phyloP scores from a whole-genome alignment of 768 basidiomycete genomes.

The Lactarius quietus region DNA sequence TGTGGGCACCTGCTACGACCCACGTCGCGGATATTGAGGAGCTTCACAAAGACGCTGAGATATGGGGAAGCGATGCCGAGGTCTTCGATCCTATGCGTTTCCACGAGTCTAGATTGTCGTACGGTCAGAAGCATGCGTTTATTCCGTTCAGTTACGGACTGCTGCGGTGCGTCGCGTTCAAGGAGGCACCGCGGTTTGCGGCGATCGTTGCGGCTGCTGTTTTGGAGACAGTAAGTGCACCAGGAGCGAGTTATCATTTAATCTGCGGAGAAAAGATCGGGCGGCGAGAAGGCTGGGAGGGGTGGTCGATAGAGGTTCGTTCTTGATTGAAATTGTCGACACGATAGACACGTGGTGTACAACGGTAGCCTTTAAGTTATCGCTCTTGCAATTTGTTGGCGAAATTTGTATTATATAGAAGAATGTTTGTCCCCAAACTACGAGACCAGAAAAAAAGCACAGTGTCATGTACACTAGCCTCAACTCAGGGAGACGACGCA shows the following conservation, averaged over 20 bases:
- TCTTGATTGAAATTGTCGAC: neutral
- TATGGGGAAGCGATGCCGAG: constrained; percentile 39
- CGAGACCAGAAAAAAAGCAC: constrained; percentile 40
- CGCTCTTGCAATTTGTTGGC: neutral
- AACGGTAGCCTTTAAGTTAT: neutral
- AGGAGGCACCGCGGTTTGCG: constrained; percentile 51
- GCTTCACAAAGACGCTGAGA: constrained; percentile 27
- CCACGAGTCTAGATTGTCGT: constrained; percentile 32
- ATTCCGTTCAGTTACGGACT: constrained; percentile 49
- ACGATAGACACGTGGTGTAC: neutral
- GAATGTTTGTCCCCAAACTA: constrained; percentile 68
- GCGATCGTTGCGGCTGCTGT: constrained; percentile 46
- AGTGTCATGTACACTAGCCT: constrained; percentile 35
- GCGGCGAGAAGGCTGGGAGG: constrained; percentile 43
- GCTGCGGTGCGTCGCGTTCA: constrained; percentile 45
- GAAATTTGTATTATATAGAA: neutral
- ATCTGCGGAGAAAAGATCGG: constrained; percentile 34
- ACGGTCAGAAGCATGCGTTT: constrained; percentile 29
- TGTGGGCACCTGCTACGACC: constrained; percentile 11
- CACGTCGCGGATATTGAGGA: constrained; percentile 30
- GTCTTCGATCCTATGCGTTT: constrained; percentile 45
- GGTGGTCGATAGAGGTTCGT: constrained; percentile 34
- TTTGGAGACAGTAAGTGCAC: constrained; percentile 35
- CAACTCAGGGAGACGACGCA: constrained; percentile 60
- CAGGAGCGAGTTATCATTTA: constrained; percentile 30